These are phyloP conservation scores for Rhizopus delemar DNA, from an alignment of 371 early-diverging fungal genomes.

Conservation along the genomic window DNA sequence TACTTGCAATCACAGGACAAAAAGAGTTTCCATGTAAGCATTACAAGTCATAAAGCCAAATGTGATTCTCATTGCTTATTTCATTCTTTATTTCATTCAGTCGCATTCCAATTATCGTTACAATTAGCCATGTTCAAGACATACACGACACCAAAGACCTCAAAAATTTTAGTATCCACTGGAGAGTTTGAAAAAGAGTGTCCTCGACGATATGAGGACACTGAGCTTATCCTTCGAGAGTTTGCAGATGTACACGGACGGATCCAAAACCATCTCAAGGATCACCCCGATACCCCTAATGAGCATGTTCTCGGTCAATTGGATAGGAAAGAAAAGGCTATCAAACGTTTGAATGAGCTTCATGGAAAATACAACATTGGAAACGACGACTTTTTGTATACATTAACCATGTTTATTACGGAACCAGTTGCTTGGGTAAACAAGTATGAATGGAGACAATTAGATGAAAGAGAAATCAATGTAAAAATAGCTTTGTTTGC, in stretches of 20 bases:
- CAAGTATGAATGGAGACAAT: constrained; percentile 41
- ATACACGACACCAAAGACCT: constrained; percentile 45
- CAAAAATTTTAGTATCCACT: constrained; percentile 40
- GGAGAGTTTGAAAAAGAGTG: constrained; percentile 31
- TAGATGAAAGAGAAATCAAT: constrained; percentile 23
- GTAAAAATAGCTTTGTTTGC: constrained; percentile 11
- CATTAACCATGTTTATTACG: constrained; percentile 37
- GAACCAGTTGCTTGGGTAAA: constrained; percentile 43
- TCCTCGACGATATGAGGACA: constrained; percentile 44
- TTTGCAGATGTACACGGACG: constrained; percentile 28
- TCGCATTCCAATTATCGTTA: constrained; percentile 15
- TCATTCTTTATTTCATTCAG: constrained; percentile 11
- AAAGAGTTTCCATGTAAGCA: constrained; percentile 48
- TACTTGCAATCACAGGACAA: constrained; percentile 15
- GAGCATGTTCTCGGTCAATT: constrained; percentile 8
- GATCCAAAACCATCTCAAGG: constrained; percentile 17
- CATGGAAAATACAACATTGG: constrained; percentile 48
- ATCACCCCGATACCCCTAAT: constrained; percentile 10
- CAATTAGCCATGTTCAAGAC: constrained; percentile 52
- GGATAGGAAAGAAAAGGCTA: constrained; percentile 20
- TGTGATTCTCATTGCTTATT: constrained; percentile 30
- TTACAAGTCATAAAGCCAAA: constrained; percentile 40
- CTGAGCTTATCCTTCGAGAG: constrained; percentile 35
- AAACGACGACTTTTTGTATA: constrained; percentile 48
- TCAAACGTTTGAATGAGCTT: constrained; percentile 47